phyloP scores from a whole-genome alignment of 352 stramenopile species.

The Globisporangium middletonii region DNA sequence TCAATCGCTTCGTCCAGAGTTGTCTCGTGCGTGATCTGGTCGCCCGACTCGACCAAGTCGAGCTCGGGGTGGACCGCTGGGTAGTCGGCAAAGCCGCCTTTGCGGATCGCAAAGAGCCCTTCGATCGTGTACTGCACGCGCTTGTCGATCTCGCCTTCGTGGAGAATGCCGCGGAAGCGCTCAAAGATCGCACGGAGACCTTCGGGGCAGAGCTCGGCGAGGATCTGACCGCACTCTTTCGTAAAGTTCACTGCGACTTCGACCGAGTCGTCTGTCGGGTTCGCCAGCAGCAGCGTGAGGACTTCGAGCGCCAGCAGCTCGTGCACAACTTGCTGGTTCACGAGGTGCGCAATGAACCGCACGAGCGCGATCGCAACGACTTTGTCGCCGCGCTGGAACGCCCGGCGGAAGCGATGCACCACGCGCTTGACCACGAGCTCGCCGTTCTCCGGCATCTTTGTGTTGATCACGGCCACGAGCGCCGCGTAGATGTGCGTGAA shows the following conservation, averaged over 20 bases:
- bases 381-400: slow-evolving; percentile 97
- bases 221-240: slow-evolving; percentile 92
- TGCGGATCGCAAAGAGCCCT: slow-evolving; percentile 95
- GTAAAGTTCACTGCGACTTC: slow-evolving; percentile 98
- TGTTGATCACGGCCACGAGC: slow-evolving; percentile 98
- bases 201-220: slow-evolving; percentile 79
- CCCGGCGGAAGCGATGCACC: slow-evolving; percentile 92
- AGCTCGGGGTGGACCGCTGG: slow-evolving; percentile 92
- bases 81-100: slow-evolving; percentile 94
- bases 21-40: slow-evolving; percentile 99
- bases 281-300: slow-evolving; percentile 94
- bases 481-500: slow-evolving; percentile 97
- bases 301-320: slow-evolving; percentile 97
- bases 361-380: slow-evolving; percentile 92
- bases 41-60: slow-evolving; percentile 96
- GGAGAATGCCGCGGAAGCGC: slow-evolving; percentile 95
- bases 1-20: slow-evolving; percentile 96
- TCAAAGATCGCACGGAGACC: slow-evolving; percentile 97
- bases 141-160: slow-evolving; percentile 97
- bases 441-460: slow-evolving; percentile 97
- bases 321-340: slow-evolving; percentile 98
- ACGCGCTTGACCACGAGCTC: slow-evolving; percentile 93
- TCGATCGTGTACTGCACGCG: slow-evolving; percentile 99
- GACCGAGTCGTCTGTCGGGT: slow-evolving; percentile 97
- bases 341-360: slow-evolving; percentile 97